These are phyloP conservation scores for Tetraselmis chui DNA, from an alignment of 139 green algal species.

Conservation along the genomic window DNA sequence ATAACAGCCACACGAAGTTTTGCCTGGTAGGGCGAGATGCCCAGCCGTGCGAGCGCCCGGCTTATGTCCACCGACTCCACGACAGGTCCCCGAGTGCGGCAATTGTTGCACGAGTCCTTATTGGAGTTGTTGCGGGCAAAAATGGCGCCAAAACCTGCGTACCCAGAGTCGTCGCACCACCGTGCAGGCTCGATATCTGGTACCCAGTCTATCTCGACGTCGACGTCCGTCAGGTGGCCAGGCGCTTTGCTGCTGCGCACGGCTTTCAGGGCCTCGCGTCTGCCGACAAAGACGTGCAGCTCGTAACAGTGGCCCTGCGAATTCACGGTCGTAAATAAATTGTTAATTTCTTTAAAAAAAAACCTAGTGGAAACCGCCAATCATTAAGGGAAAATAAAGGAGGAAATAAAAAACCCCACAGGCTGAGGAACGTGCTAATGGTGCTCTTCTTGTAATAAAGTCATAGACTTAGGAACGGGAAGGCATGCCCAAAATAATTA, in stretches of 20 bases:
- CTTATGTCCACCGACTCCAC: slow-evolving; percentile 11
- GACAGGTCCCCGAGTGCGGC: slow-evolving; percentile 5
- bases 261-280: background rate
- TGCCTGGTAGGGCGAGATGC: background rate
- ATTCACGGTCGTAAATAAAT: too few relatives aligned
- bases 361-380: too few relatives aligned
- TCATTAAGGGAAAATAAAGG: too few relatives aligned
- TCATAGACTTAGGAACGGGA: too few relatives aligned
- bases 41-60: slow-evolving; percentile 2
- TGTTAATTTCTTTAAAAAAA: too few relatives aligned
- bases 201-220: background rate
- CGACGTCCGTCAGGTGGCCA: background rate
- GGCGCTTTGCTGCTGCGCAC: background rate
- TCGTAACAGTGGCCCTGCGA: background rate
- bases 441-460: too few relatives aligned
- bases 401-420: too few relatives aligned
- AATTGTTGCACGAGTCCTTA: slow-evolving; percentile 10
- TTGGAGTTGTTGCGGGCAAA: slow-evolving; percentile 17
- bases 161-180: slow-evolving; percentile 6
- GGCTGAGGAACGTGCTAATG: too few relatives aligned
- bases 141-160: slow-evolving; percentile 14
- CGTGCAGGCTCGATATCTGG: background rate
- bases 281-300: background rate
- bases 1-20: background rate
- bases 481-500: too few relatives aligned